Evolutionary conservation across 768 basidiomycete genomes (phyloP).

Genomic region (Russula vinacea): DNA sequence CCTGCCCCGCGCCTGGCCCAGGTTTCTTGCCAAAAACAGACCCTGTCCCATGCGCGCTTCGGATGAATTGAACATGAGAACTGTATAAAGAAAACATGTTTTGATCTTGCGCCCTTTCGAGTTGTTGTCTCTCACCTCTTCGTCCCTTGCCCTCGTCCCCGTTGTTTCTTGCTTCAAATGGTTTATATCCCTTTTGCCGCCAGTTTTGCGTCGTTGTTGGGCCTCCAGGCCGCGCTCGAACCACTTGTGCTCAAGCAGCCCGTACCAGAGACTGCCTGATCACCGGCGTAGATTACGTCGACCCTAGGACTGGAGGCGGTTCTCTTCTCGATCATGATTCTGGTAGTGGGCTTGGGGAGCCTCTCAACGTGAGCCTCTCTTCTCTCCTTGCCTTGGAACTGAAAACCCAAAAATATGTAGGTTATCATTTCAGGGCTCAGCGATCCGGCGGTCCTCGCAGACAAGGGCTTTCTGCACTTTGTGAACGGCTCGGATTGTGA

Average conservation of each 20-base stretch:
- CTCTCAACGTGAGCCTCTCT: slow-evolving; percentile 23
- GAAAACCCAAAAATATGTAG: slow-evolving; percentile 5
- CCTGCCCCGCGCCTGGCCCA: no score
- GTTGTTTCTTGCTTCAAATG: background rate
- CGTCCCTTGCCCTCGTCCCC: background rate
- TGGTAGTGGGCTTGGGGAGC: slow-evolving; percentile 20
- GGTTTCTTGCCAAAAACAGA: no score
- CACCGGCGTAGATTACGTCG: background rate
- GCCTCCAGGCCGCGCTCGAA: slow-evolving; percentile 11
- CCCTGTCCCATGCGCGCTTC: background rate
- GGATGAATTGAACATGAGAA: background rate
- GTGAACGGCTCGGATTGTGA: slow-evolving; percentile 28
- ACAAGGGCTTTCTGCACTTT: slow-evolving; percentile 25
- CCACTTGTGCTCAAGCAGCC: background rate
- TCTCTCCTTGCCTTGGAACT: background rate
- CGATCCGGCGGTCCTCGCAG: slow-evolving; percentile 20
- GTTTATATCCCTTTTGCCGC: slow-evolving; percentile 23
- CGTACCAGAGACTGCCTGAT: background rate
- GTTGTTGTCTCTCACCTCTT: background rate
- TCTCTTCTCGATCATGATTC: slow-evolving; percentile 1
- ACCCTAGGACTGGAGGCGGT: slow-evolving; percentile 1
- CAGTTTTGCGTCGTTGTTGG: slow-evolving; percentile 4
- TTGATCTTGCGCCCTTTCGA: background rate
- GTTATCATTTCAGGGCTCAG: slow-evolving; percentile 28
- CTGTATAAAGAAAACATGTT: background rate